Conservation (phyloP, 148 eudicot genomes). For the Rhododendron henanense region DNA sequence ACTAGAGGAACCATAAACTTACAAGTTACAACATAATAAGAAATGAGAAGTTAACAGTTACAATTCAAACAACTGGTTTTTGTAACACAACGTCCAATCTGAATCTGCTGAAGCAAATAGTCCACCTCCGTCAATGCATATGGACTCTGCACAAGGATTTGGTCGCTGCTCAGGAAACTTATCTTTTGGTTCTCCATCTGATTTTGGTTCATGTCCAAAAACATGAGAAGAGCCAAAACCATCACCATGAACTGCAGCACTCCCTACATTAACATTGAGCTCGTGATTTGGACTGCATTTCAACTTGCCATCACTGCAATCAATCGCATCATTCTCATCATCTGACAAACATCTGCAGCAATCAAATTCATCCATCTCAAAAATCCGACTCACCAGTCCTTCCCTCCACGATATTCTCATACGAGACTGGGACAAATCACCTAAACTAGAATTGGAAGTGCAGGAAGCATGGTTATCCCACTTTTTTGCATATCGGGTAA, state of each 20-base stretch:
- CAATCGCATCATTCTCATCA: constrained; percentile 45
- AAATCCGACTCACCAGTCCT: constrained; percentile 37
- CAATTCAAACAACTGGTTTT: constrained; percentile 37
- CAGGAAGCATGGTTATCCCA: constrained; percentile 28
- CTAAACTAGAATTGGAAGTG: constrained; percentile 28
- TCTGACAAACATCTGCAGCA: constrained; percentile 68
- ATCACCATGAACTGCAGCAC: constrained; percentile 7
- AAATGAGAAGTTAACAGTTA: constrained; percentile 11
- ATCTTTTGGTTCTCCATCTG: constrained; percentile 17
- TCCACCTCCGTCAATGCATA: constrained; percentile 35
- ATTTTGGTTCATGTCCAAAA: constrained; percentile 19
- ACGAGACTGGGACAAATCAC: constrained; percentile 34
- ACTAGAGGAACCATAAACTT: background rate
- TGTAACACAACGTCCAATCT: constrained; percentile 46
- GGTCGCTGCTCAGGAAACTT: constrained; percentile 11
- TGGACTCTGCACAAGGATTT: constrained; percentile 38
- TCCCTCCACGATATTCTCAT: constrained; percentile 68
- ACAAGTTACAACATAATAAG: background rate
- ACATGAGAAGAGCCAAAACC: constrained; percentile 18
- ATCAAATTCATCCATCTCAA: constrained; percentile 66
- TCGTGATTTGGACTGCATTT: constrained; percentile 10
- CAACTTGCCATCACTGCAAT: constrained; percentile 2
- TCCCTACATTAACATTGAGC: constrained; percentile 7
- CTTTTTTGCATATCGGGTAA: constrained; percentile 10
- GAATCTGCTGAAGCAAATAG: constrained; percentile 44